Base-by-base conservation (phyloP, 2,329 filamentous ascomycete genomes). In the Fonsecaea nubica region DNA sequence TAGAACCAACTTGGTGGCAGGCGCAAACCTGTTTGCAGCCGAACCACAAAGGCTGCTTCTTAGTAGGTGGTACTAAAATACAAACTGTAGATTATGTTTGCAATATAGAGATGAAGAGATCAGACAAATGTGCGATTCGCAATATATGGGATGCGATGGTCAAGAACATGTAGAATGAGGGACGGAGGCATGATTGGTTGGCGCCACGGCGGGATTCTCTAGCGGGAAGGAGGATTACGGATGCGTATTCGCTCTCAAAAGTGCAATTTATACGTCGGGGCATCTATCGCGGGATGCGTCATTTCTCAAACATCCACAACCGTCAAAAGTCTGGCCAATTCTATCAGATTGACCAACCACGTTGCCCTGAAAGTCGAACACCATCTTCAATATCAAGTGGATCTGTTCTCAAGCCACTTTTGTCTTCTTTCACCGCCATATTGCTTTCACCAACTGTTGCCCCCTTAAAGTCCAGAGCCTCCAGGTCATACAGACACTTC, bases 341-440 rank as follows among this genome's bases (percentile, higher is more conserved):
- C 52, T 35, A 55, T 55, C 52, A 55, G 33, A 55, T 15, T 33
- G 57, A 32, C 57, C 57, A 48, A 36, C 48, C 65, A 67, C 65
- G 65, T 67, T 67, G 32, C 42, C 58, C 52, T 9, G 36, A 38
- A 13, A 35, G 48, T 57, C 54, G 12, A 38, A 48, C 7, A 54
- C 35, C 25, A 42, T 53, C 52, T 62, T 63, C 42, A 52, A 56
- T 55, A 42, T 62, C 48, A 21, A 64, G 25, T 45, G 33, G 38
- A 53, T 50, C 40, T 63, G 38, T 32, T 35, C 40, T 63, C 21
- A 42, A 67, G 62, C 65, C 62, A 58, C 52, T 53, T 30, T 54
- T 25, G 40, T 36, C 56, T 42, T 42, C 50, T 57, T 64, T 68
- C 68, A 68, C 66, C 65, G 66, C 68, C 54, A 63, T 35, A 61